These are phyloP conservation scores for Eremothecium cymbalariae DNA, from an alignment of 1,139 yeast genomes.

Conservation along the genomic window DNA sequence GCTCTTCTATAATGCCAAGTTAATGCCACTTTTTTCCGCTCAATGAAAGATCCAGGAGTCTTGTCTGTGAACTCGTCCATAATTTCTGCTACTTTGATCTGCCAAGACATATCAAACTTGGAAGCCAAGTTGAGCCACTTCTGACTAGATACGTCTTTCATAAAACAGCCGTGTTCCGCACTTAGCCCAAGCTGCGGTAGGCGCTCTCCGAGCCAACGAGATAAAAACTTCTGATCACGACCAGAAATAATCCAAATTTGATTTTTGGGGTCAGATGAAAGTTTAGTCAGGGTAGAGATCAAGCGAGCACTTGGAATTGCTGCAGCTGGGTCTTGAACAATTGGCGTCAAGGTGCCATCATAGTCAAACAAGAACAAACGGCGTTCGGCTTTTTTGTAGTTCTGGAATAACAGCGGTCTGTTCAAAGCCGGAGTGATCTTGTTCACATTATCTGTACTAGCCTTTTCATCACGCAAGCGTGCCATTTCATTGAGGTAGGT, in stretches of 20 bases:
- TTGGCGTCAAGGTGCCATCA: conserved; percentile 95
- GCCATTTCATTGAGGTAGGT: conserved; percentile 39
- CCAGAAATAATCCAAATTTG: conserved; percentile 95
- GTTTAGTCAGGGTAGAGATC: conserved; percentile 47
- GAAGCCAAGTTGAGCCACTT: conserved; percentile 83
- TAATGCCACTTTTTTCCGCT: conserved; percentile 82
- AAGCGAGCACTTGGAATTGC: conserved; percentile 85
- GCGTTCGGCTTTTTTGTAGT: conserved; percentile 53
- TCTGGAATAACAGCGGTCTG: conserved; percentile 53
- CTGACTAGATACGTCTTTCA: conserved; percentile 54
- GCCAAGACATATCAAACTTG: conserved; percentile 91
- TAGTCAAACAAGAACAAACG: conserved; percentile 87
- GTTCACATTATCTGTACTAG: conserved; percentile 23
- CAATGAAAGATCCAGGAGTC: conserved; percentile 86
- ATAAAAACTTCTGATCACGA: conserved; percentile 84
- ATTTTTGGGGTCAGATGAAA: conserved; percentile 71
- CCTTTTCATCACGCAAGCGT: conserved; percentile 16
- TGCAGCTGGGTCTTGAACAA: conserved; percentile 95
- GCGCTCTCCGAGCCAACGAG: conserved; percentile 75
- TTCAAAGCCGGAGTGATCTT: conserved; percentile 75
- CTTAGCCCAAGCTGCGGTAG: conserved; percentile 62
- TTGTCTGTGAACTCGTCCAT: conserved; percentile 70
- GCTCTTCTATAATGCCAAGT: conserved; percentile 98
- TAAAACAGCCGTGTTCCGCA: conserved; percentile 97
- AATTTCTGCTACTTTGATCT: conserved; percentile 62